Conservation (phyloP, 163 green algal genomes). For the Volvox carteri region DNA sequence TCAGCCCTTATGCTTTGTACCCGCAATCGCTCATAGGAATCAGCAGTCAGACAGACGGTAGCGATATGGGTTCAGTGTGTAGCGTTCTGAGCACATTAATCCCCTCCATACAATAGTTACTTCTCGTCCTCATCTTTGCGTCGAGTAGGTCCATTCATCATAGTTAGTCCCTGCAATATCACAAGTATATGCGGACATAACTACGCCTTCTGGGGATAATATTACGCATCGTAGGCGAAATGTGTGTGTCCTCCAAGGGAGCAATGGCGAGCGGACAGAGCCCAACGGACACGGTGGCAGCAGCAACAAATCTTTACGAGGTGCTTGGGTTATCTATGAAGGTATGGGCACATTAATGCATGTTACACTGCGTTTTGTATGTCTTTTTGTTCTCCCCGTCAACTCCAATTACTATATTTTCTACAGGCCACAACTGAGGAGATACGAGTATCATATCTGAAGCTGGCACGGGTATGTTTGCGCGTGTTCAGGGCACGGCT, state of each 20-base stretch:
- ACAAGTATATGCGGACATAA: no score
- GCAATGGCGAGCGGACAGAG: background rate
- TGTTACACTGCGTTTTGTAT: background rate
- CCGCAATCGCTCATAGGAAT: no score
- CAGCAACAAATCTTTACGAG: slow-evolving; percentile 6
- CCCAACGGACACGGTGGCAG: background rate
- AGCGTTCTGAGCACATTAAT: no score
- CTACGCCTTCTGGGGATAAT: no score
- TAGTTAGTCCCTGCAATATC: no score
- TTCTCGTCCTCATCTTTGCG: no score
- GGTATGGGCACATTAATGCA: background rate
- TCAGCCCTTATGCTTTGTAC: no score
- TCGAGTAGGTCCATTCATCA: no score
- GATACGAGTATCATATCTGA: slow-evolving; percentile 41
- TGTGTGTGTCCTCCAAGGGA: background rate
- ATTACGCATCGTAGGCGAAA: no score
- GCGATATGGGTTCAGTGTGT: no score
- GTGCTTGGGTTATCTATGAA: slow-evolving; percentile 40
- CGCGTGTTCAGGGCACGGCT: background rate
- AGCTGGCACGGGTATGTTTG: slow-evolving; percentile 28
- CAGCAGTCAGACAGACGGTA: no score
- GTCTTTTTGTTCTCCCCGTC: background rate
- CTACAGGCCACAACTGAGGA: slow-evolving; percentile 40
- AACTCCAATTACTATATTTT: background rate
- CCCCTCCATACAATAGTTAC: no score